Percentiles rank a stretch among this genome's conserved stretches.
phyloP scores from a whole-genome alignment of 257 asterid genomes.

The Knoxia roxburghii region DNA sequence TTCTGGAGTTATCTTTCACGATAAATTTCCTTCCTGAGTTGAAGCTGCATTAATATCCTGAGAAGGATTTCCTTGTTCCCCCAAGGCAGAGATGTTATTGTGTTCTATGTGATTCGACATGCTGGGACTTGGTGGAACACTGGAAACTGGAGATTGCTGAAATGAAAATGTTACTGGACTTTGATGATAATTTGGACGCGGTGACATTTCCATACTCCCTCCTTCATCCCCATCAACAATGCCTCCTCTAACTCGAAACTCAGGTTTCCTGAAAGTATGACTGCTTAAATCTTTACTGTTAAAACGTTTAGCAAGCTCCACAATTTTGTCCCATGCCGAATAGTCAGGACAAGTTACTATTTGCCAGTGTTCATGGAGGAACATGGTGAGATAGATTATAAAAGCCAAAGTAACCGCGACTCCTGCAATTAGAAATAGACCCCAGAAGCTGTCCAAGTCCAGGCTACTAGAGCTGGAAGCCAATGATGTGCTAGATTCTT shows the following conservation, averaged over 20 bases:
- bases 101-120: conserved; percentile 25
- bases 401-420: conserved; percentile 21
- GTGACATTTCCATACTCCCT: not conserved
- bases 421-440: conserved; percentile 34
- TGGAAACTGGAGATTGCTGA: conserved; percentile 9
- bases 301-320: conserved; percentile 20
- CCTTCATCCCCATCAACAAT: conserved; percentile 1
- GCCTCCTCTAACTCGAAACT: conserved; percentile 8
- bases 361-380: conserved; percentile 29
- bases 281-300: conserved; percentile 30
- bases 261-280: conserved; percentile 35
- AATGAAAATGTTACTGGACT: conserved; percentile 25
- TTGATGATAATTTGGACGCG: conserved; percentile 6
- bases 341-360: conserved; percentile 14
- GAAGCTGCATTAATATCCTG: not conserved
- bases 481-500: not conserved
- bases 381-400: conserved; percentile 16
- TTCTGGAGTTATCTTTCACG: no score
- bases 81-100: conserved; percentile 5
- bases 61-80: conserved; percentile 8
- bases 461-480: conserved; percentile 39
- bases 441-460: conserved; percentile 51
- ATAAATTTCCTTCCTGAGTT: no score
- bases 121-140: conserved; percentile 33
- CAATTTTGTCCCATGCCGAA: conserved; percentile 21